These are phyloP conservation scores for Solioccasus polychromus DNA, from an alignment of 768 basidiomycete species.

Conservation along the genomic window DNA sequence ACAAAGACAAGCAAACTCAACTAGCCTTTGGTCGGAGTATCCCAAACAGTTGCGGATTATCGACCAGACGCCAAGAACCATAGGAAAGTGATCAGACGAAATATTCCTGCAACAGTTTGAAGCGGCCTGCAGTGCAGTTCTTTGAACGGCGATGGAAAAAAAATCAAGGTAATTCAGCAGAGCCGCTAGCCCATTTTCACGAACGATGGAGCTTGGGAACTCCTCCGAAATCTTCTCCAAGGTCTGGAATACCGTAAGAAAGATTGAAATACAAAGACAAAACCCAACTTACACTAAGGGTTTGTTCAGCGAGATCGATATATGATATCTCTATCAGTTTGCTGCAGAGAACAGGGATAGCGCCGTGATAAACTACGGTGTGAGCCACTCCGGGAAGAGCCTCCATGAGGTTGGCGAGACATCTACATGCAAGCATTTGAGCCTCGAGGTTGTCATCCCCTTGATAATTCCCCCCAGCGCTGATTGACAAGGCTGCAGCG, in stretches of 20 bases:
- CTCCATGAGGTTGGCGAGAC: slow-evolving; percentile 97
- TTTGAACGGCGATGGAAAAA: slow-evolving; percentile 96
- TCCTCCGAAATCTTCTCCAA: slow-evolving; percentile 98
- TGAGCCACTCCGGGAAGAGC: slow-evolving; percentile 98
- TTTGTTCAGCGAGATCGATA: slow-evolving; percentile 98
- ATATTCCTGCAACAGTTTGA: slow-evolving; percentile 96
- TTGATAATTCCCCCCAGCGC: slow-evolving; percentile 61
- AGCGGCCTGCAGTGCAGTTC: slow-evolving; percentile 94
- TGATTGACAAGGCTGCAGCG: slow-evolving; percentile 84
- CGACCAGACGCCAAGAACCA: slow-evolving; percentile 88
- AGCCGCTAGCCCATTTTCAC: slow-evolving; percentile 91
- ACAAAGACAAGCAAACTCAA: slow-evolving; percentile 93
- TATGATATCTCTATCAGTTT: slow-evolving; percentile 96
- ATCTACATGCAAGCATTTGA: slow-evolving; percentile 93
- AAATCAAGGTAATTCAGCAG: slow-evolving; percentile 96
- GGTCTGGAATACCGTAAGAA: slow-evolving; percentile 53
- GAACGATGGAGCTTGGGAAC: slow-evolving; percentile 92
- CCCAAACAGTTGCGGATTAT: slow-evolving; percentile 90
- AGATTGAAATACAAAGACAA: slow-evolving; percentile 1
- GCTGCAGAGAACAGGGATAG: slow-evolving; percentile 95
- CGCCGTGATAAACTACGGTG: slow-evolving; percentile 96
- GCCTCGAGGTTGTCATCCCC: slow-evolving; percentile 90
- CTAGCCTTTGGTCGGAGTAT: slow-evolving; percentile 94
- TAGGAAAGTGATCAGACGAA: slow-evolving; percentile 81
- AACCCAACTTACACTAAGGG: slow-evolving; percentile 75